Percentiles rank a stretch among this genome's conserved stretches.
Conservation (phyloP, 73 alveolate genomes). For the Paramecium sonneborni region DNA sequence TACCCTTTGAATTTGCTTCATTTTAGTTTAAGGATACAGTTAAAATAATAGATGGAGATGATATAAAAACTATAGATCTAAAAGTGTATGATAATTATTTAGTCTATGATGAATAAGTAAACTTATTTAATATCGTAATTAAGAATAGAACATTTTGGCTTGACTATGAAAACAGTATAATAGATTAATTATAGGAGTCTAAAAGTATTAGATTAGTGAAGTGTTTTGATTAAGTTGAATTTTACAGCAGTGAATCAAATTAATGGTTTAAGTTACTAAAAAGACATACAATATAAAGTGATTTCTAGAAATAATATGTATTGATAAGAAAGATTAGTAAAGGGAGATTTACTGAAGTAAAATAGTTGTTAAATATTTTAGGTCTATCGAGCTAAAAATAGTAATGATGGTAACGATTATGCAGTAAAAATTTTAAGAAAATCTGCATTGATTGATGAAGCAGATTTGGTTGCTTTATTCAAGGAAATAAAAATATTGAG, state of each 20-base stretch:
- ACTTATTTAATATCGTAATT: neutral
- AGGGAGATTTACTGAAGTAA: constrained; percentile 45
- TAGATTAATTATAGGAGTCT: neutral
- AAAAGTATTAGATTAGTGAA: neutral
- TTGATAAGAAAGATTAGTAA: constrained; percentile 2
- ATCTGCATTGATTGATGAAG: neutral
- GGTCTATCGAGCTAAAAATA: neutral
- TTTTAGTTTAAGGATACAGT: neutral
- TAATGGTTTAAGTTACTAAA: constrained; percentile 19
- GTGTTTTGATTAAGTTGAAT: neutral
- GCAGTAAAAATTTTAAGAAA: neutral
- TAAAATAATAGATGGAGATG: neutral
- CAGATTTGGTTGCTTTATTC: neutral
- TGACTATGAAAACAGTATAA: constrained; percentile 11
- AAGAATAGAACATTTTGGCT: neutral
- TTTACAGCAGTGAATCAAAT: neutral
- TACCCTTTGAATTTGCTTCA: neutral
- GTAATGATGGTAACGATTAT: neutral
- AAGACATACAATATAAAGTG: constrained; percentile 29
- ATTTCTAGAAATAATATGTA: neutral
- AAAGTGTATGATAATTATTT: neutral
- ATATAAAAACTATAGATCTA: neutral
- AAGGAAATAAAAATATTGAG: constrained; percentile 6
- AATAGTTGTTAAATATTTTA: neutral
- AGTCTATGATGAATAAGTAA: neutral